Conservation (phyloP, 352 stramenopile genomes). For the Phytophthora sp. region DNA sequence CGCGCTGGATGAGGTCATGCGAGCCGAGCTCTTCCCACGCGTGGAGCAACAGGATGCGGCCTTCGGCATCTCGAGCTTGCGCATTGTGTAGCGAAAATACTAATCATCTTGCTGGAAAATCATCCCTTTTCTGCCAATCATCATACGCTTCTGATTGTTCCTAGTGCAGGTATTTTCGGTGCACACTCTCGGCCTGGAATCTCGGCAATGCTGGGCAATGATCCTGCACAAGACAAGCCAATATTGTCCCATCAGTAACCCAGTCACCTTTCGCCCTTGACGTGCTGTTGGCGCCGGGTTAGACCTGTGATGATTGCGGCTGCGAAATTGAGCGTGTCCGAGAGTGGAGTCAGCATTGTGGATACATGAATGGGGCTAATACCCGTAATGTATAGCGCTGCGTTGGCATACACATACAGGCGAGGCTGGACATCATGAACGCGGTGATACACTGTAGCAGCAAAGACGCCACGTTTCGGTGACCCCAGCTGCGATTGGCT, state of each 20-base stretch:
- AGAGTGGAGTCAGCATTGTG: background rate
- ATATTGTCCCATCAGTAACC: background rate
- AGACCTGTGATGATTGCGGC: background rate
- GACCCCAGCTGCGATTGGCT: conserved; percentile 8
- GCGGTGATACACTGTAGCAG: background rate
- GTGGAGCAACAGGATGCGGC: conserved; percentile 44
- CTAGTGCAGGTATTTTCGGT: conserved; percentile 10
- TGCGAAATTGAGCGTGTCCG: background rate
- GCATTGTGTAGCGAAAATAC: conserved; percentile 49
- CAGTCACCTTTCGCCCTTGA: conserved; percentile 5
- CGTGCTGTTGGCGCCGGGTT: background rate
- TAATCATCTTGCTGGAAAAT: conserved; percentile 15
- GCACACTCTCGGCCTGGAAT: conserved; percentile 10
- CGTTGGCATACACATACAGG: conserved; percentile 11
- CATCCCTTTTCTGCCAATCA: conserved; percentile 10
- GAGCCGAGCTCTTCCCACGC: conserved; percentile 69
- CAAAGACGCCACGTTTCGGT: background rate
- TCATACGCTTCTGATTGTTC: background rate
- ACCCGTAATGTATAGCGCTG: background rate
- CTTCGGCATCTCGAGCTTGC: conserved; percentile 52
- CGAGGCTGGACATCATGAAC: background rate
- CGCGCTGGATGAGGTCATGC: conserved; percentile 72
- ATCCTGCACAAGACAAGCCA: conserved; percentile 2
- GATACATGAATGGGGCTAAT: conserved; percentile 2
- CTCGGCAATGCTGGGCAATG: background rate